A percentile compares a stretch with the other conserved stretches of the same genome.
phyloP scores from a whole-genome alignment of 805 yeast genomes.

The Deakozyma indianensis region DNA sequence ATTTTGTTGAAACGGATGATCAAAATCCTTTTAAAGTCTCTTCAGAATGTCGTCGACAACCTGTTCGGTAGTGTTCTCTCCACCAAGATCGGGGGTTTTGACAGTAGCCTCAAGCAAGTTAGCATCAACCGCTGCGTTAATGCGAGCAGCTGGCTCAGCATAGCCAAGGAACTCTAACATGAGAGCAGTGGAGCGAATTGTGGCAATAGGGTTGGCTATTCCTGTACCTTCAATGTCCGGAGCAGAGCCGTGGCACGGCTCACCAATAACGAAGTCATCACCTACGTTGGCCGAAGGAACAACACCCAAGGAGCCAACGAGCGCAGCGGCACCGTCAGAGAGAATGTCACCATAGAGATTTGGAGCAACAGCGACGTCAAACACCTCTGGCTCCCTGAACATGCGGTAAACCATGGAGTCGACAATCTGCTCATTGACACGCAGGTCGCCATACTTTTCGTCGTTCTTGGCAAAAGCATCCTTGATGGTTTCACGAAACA shows the following conservation, averaged over 20 bases:
- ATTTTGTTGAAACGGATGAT: too few relatives aligned
- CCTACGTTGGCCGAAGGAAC: conserved; percentile 98
- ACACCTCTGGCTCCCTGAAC: conserved; percentile 96
- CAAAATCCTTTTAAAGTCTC: conserved; percentile 23
- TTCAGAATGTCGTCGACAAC: conserved; percentile 72
- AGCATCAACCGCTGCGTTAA: conserved; percentile 89
- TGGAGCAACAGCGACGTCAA: conserved; percentile 97
- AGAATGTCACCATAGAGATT: conserved; percentile 95
- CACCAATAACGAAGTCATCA: conserved; percentile 90
- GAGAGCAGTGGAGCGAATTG: conserved; percentile 93
- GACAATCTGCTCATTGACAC: conserved; percentile 87
- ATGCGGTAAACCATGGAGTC: conserved; percentile 98
- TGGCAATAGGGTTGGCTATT: conserved; percentile 84
- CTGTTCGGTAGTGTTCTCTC: conserved; percentile 70
- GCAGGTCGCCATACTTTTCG: conserved; percentile 41
- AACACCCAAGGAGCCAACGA: conserved; percentile 94
- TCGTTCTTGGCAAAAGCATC: conserved; percentile 39
- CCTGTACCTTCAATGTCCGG: conserved; percentile 97
- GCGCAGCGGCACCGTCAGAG: conserved; percentile 96
- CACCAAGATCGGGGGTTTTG: conserved; percentile 94
- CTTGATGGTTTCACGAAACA: conserved; percentile 80
- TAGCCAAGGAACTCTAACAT: conserved; percentile 95
- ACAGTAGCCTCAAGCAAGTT: conserved; percentile 65
- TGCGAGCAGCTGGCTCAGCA: conserved; percentile 77
- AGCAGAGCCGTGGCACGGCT: conserved; percentile 98